phyloP scores from a whole-genome alignment of 257 asterid species.

The Capsicum rhomboideum region DNA sequence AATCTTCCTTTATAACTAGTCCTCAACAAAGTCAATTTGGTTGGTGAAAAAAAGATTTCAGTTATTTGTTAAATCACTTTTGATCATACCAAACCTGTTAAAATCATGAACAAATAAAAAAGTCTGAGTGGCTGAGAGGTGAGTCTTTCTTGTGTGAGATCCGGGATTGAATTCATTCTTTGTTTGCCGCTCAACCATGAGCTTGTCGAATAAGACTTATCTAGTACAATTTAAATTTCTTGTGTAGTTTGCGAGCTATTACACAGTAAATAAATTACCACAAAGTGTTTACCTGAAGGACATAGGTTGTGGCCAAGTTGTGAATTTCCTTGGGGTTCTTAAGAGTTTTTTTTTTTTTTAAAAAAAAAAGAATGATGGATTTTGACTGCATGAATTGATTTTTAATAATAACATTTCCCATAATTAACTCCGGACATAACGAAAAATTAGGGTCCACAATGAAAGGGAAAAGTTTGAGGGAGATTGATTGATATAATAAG shows the following conservation, averaged over 20 bases:
- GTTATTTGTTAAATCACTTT: conserved; percentile 12
- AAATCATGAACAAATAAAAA: background rate
- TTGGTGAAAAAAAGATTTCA: conserved; percentile 21
- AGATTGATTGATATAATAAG: conserved; percentile 40
- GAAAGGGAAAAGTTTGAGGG: conserved; percentile 14
- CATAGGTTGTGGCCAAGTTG: no score
- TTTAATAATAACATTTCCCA: conserved; percentile 11
- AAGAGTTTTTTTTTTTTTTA: no score
- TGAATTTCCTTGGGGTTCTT: no score
- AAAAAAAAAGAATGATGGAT: background rate
- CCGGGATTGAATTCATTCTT: no score
- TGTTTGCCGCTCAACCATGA: no score
- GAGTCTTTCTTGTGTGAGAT: no score
- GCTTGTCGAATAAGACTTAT: no score
- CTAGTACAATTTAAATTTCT: no score
- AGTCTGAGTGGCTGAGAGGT: no score
- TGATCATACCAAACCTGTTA: background rate
- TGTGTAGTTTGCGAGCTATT: no score
- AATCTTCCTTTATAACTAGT: background rate
- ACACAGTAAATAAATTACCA: no score
- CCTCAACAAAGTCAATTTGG: conserved; percentile 26
- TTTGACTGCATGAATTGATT: conserved; percentile 10
- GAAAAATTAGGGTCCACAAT: conserved; percentile 36
- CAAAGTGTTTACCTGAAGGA: no score
- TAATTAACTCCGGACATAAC: conserved; percentile 48